Base-by-base conservation (phyloP, 768 basidiomycete genomes). In the Strobilomyces echinocephalus region DNA sequence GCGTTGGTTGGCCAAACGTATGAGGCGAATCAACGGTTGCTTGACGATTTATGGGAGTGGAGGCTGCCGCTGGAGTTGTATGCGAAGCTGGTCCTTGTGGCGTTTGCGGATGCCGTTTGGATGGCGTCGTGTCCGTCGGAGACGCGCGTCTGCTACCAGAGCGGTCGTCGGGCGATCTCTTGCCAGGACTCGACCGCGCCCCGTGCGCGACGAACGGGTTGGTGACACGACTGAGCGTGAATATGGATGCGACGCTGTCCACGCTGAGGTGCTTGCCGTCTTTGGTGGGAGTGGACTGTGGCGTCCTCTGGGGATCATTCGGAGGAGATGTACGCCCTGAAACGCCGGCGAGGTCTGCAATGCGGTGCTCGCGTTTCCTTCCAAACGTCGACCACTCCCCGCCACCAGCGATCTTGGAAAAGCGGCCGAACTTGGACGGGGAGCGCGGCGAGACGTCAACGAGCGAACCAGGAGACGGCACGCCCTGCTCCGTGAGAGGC, bases 1-100 rank as follows among this genome's bases (percentile, higher is more conserved):
- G 74, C 18, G 75, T 73, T 8, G 68, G 69, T 33, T 68, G 53
- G 9, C 76, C 76, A 54, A 76, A 74, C 0, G 76, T 77, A 50
- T 61, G 69, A 10, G 76, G 76, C 21, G 75, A 76, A 57, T 73
- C 71, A 26, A 58, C 54, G 35, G 48, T 54, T 14, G 47, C 46
- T 35, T 65, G 60, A 46, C 49, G 63, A 54, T 60, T 50, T 46
- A 46, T 60, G 53, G 71, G 67, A 4, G 69, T 72, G 50, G 65
- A 66, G 34, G 50, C 43, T 53, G 59, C 46, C 34, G 39, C 46
- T 16, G 60, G 57, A 57, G 47, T 47, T 47, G 60, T 62, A 48
- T 59, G 40, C 15, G 63, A 65, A 50, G 60, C 49, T n/a, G 51
- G 51, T 50, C 56, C 50, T 40, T 55, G 66, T 60, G 68, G 68